Evolutionary conservation across 2,329 filamentous ascomycete genomes (phyloP), one percentile per base, ranked within the genome.

Genomic region (Cercospora berteroae): DNA sequence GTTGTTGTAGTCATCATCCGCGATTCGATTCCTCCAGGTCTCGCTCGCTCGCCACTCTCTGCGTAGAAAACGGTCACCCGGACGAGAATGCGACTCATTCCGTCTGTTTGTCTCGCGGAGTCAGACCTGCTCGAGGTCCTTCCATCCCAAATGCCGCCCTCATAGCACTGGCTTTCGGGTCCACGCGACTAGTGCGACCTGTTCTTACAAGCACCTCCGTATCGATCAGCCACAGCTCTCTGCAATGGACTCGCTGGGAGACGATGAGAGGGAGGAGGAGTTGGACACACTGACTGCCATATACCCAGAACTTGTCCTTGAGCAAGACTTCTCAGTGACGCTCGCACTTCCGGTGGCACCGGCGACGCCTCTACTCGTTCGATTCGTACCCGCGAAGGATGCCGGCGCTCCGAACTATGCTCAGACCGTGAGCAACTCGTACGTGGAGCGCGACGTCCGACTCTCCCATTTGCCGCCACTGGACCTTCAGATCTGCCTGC

Each of bases 221-320:
- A 29, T 8, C 23, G 18, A 27, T 52, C 20, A 27, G 48, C 48
- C 29, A 27, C 23, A 13, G 29, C 55, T 20, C 25, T 29, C 6
- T 50, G 62, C 55, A 33, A 71, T 70, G 68, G 69, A 64, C 31
- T 29, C 60, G 20, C 18, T 31, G 27, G 61, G 16, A 13, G 61
- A 64, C 12, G 87, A 89, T 74, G 87, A 89, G 71, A 83, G 87
- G 69, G 80, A 82, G 31, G 83, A 88, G 71, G 87, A 90, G 77
- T 79, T 89, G 57, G 83, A 81, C 9, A 83, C 87, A 25, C 83
- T 90, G 66, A 81, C 83, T 55, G 86, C 87, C 60, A 90, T 90
- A 65, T 90, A 83, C 67, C 87, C 87, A 1, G 87, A 90, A 77
- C 82, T 89, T 18, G 77, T 79, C 33, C 76, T 85, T 67, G 81